These are phyloP conservation scores for Mucor saturninus DNA, from an alignment of 371 early-diverging fungal species.

Conservation along the genomic window DNA sequence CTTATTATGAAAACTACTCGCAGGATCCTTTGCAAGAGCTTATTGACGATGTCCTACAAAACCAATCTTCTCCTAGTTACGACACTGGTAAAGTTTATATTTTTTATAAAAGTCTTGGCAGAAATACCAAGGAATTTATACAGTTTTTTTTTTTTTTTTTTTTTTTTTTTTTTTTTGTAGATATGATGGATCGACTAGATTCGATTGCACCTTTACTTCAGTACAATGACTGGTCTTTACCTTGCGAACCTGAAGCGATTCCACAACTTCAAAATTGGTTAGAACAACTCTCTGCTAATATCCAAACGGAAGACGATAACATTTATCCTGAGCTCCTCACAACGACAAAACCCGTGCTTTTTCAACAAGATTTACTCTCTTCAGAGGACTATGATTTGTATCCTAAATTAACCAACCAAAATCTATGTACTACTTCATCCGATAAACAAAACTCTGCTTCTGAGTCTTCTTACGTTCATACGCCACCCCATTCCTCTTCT, in stretches of 20 bases:
- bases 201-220: constrained; percentile 30
- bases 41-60: constrained; percentile 49
- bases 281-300: constrained; percentile 51
- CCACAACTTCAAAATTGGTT: constrained; percentile 55
- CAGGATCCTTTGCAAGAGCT: constrained; percentile 46
- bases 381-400: constrained; percentile 22
- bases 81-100: constrained; percentile 44
- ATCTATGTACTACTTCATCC: constrained; percentile 11
- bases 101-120: constrained; percentile 5
- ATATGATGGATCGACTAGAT: constrained; percentile 55
- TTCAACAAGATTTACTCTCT: background rate
- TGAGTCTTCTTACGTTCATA: constrained; percentile 12
- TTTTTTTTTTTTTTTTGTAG: constrained; percentile 29
- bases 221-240: constrained; percentile 40
- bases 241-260: constrained; percentile 44
- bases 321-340: constrained; percentile 27
- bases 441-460: constrained; percentile 1
- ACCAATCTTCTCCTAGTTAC: constrained; percentile 45
- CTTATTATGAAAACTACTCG: background rate
- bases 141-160: background rate
- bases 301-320: constrained; percentile 34
- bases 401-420: constrained; percentile 18
- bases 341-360: background rate
- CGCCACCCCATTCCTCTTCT: constrained; percentile 11
- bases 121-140: background rate